Evolutionary conservation across 2,329 filamentous ascomycete genomes (phyloP), one percentile per base, ranked within the genome.

Genomic region (Arthrobotrys megalospora): DNA sequence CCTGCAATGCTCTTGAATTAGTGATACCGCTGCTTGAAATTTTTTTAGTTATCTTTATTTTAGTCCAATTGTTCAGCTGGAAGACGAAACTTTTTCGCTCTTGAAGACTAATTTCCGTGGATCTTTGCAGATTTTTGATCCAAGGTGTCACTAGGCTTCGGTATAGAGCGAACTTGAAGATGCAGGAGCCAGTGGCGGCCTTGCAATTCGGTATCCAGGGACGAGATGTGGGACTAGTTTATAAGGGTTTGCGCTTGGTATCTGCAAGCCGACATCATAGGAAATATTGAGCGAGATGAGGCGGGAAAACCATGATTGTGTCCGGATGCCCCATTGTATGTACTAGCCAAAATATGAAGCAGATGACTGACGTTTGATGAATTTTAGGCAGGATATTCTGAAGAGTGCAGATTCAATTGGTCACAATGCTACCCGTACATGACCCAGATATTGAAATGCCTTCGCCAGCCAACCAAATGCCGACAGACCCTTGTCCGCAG

Each of bases 381-480:
- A 47, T 43, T 52, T 48, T 72, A 48, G 58, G 58, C 38, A 60
- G 48, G 70, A 66, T 75, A 60, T 24, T n/a, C 21, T 62, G 60
- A 55, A 62, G 53, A 62, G 45, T 68, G 47, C 52, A 62, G 28
- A 24, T 65, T 47, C 72, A 76, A 76, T 76, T 76, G 72, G 72
- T 65, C 72, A 66, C 47, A 60, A 28, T 58, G 24, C 55, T 36
- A 58, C 19, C 70, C 53, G 41, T 67, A 24, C 50, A 43, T 66
- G 24, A 43, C 38, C 36, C 6, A 32, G 32, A 67, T 52, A 53
- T 66, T 67, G 41, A 53, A 55, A 43, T 52, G 24, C 32, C 21
- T 28, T 55, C 55, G 55, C 63, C 64, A 52, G 38, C 72, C 66
- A 77, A 77, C 66, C 66, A 77, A 67, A 70, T 77, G 52, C 66